Evolutionary conservation across 192 early-diverging fungal genomes (phyloP), one percentile per base, ranked within the genome.

Genomic region (Backusella circina): DNA sequence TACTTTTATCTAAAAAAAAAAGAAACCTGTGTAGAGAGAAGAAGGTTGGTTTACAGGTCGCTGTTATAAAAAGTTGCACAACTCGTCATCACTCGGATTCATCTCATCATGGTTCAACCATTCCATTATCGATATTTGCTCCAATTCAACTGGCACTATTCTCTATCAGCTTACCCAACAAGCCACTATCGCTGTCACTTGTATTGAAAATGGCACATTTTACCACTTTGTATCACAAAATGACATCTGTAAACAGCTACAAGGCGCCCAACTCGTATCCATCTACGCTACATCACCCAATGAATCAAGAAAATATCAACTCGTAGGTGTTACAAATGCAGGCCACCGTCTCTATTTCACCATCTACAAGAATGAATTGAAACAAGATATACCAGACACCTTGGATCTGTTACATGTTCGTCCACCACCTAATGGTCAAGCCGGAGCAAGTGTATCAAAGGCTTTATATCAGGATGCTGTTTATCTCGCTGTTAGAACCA

Each of bases 11-110:
- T 23, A 28, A 1, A 31, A 12, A 44, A 0, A 2, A 31, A n/a
- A n/a, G n/a, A n/a, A n/a, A n/a, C n/a, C n/a, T n/a, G 38, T 23
- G 2, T 72, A 83, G 82, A 82, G 91, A 10, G 89, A 90, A 57
- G 97, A 97, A 66, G 92, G 93, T 6, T 97, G 94, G 94, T 94
- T 97, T 77, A 91, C 85, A 12, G 83, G 89, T 32, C 90, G 90
- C 67, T 93, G 94, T 69, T 85, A 86, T 18, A 94, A 95, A 78
- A 82, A 89, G 54, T 16, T 78, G 26, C 75, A 41, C 31, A 30
- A 44, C 23, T 41, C 69, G 23, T 44, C 69, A 2, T 44, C 73
- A 26, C 10, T 31, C 13, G 41, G 41, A 16, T 44, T 30, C n/a
- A 37, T 21, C 31, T 30, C 39, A 9, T 26, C 37, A n/a, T 75